Evolutionary conservation across 1,284 basidiomycete species (phyloP).

Genomic region (Cryptococcus sp.): DNA sequence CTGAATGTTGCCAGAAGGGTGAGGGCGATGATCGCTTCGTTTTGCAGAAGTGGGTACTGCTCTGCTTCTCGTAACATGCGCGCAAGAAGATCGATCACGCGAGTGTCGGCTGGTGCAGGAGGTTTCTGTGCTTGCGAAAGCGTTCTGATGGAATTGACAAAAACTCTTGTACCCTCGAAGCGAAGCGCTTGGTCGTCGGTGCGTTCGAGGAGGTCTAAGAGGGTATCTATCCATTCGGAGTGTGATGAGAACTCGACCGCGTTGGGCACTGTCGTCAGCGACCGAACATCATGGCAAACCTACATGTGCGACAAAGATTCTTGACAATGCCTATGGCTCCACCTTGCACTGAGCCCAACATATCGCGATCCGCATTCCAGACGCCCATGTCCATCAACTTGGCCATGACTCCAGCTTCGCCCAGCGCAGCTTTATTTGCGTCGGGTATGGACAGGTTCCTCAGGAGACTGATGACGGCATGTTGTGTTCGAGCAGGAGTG

Average conservation of each 20-base stretch:
- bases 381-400: constrained; percentile 67
- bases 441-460: constrained; percentile 77
- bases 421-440: constrained; percentile 64
- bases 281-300: too few species aligned
- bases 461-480: constrained; percentile 77
- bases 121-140: constrained; percentile 59
- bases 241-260: constrained; percentile 21
- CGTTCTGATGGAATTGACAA: constrained; percentile 76
- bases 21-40: constrained; percentile 84
- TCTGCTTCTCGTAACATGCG: constrained; percentile 73
- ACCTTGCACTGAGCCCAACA: constrained; percentile 82
- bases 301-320: constrained; percentile 68
- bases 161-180: constrained; percentile 83
- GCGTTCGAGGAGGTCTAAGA: constrained; percentile 73
- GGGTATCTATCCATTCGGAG: constrained; percentile 58
- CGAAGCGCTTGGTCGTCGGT: constrained; percentile 80
- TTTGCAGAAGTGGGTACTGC: constrained; percentile 80
- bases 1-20: constrained; percentile 62
- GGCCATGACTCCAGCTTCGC: constrained; percentile 66
- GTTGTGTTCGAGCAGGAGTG: constrained; percentile 73
- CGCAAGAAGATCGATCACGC: constrained; percentile 65
- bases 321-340: constrained; percentile 85
- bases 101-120: constrained; percentile 58
- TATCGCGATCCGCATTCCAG: constrained; percentile 71
- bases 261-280: constrained; percentile 10